A percentile compares a stretch with the other conserved stretches of the same genome.
These are phyloP conservation scores for Syzygium aromaticum DNA, from an alignment of 345 rosid species.

Conservation along the genomic window DNA sequence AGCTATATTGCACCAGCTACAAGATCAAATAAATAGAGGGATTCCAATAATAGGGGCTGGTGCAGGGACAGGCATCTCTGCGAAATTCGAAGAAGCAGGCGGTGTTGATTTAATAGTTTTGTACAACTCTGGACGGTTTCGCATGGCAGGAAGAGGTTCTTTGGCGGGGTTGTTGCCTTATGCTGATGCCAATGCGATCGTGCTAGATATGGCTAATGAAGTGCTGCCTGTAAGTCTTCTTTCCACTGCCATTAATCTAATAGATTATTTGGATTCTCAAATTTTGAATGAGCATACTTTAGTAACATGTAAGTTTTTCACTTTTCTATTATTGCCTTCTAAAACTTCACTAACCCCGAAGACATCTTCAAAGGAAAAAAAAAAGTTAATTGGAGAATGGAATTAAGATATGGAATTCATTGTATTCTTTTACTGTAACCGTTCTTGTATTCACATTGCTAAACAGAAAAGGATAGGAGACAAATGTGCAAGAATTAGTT, in stretches of 20 bases:
- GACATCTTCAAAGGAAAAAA: not conserved
- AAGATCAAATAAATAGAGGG: constrained; percentile 59
- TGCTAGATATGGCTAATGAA: constrained; percentile 95
- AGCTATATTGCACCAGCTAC: constrained; percentile 51
- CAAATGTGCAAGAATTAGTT: not conserved
- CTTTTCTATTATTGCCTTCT: not conserved
- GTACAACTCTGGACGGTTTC: constrained; percentile 94
- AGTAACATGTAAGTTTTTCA: not conserved
- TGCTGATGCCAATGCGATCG: constrained; percentile 91
- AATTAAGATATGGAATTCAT: not conserved
- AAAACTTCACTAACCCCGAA: not conserved
- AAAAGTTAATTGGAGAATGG: not conserved
- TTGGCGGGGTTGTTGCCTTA: constrained; percentile 86
- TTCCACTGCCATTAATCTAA: not conserved
- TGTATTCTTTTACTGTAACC: not conserved
- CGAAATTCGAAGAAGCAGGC: constrained; percentile 98
- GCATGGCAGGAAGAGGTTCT: constrained; percentile 99
- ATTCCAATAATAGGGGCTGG: constrained; percentile 92
- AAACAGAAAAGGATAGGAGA: not conserved
- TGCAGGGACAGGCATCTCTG: constrained; percentile 98
- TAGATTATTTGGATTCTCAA: not conserved
- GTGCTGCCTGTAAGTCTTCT: constrained; percentile 67
- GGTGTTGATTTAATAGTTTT: constrained; percentile 83
- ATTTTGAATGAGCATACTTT: not conserved
- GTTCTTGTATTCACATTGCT: not conserved